Conservation (phyloP, 306 rosid genomes). For the Vigna radiata region DNA sequence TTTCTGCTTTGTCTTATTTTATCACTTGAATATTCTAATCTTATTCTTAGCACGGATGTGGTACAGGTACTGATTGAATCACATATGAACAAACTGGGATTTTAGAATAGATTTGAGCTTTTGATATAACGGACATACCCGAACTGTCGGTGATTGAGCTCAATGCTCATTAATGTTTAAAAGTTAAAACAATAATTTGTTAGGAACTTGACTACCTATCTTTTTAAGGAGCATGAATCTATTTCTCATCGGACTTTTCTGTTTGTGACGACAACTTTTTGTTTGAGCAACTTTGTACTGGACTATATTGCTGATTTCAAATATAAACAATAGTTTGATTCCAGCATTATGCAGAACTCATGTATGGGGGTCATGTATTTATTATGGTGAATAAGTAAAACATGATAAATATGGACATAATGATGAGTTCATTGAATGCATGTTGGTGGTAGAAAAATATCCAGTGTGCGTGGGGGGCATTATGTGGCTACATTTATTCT, state of each 20-base stretch:
- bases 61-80: background rate
- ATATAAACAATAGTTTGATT: background rate
- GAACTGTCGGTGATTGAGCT: background rate
- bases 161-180: background rate
- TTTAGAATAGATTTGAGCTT: background rate
- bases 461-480: background rate
- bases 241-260: background rate
- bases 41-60: background rate
- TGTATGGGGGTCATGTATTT: background rate
- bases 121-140: background rate
- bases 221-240: background rate
- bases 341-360: background rate
- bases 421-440: background rate
- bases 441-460: background rate
- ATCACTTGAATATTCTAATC: background rate
- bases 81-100: background rate
- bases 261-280: background rate
- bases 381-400: background rate
- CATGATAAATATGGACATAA: background rate
- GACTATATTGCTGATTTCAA: background rate
- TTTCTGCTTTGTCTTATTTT: constrained; percentile 8
- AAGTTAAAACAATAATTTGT: too few relatives aligned
- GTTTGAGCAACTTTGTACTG: background rate
- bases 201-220: background rate
- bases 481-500: background rate